Conservation (phyloP, 148 eudicot species). For the Tetragonia tetragonoides region DNA sequence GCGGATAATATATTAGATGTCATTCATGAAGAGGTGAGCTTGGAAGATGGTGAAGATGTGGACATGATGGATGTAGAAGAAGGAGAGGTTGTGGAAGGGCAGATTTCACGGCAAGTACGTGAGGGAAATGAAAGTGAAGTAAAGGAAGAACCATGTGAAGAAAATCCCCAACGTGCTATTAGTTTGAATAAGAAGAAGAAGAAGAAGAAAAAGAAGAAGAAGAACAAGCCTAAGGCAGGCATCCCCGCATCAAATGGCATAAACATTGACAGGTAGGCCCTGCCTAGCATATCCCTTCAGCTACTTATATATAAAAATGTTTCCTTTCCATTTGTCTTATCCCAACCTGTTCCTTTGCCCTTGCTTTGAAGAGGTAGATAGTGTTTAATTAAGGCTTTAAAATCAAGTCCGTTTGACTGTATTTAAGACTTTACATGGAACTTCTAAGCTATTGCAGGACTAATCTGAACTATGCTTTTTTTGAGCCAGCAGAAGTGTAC, state of each 20-base stretch:
- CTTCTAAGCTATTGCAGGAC: no score
- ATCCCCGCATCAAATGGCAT: slow-evolving; percentile 38
- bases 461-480: no score
- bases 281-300: not conserved
- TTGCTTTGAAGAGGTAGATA: not conserved
- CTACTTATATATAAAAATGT: not conserved
- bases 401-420: no score
- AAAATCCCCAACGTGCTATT: slow-evolving; percentile 29
- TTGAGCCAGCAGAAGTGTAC: no score
- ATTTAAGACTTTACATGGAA: no score
- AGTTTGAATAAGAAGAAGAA: slow-evolving; percentile 47
- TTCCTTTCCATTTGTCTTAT: not conserved
- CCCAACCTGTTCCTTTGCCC: not conserved
- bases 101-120: slow-evolving; percentile 23
- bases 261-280: slow-evolving; percentile 54
- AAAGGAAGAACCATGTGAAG: slow-evolving; percentile 28
- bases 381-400: no score
- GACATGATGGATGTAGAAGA: slow-evolving; percentile 87
- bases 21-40: slow-evolving; percentile 47
- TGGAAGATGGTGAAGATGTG: slow-evolving; percentile 56
- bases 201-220: slow-evolving; percentile 55
- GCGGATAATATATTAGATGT: slow-evolving; percentile 53
- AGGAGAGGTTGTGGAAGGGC: slow-evolving; percentile 57
- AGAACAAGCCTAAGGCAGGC: slow-evolving; percentile 31
- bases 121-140: slow-evolving; percentile 24